Conservation (phyloP, 305 asterid genomes). For the Petunia hybrid region DNA sequence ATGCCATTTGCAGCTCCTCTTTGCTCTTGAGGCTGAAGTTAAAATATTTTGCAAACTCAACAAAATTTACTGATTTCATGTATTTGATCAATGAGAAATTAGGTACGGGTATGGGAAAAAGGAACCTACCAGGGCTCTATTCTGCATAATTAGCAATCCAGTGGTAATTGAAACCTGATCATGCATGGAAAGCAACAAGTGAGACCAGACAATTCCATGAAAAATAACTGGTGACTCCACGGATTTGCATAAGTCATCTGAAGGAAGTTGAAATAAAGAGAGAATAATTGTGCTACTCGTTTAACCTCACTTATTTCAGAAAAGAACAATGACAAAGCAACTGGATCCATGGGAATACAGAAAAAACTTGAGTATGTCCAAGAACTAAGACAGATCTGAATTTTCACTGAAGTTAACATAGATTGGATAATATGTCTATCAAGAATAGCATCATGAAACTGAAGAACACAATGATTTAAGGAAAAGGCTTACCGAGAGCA, state of each 20-base stretch:
- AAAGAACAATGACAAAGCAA: not conserved
- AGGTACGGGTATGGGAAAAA: not conserved
- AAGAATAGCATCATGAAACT: not conserved
- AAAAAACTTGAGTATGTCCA: no score
- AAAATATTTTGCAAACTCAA: not conserved
- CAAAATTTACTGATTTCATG: not conserved
- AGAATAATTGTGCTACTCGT: not conserved
- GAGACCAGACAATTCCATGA: not conserved
- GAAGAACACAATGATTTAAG: slow-evolving; percentile 14
- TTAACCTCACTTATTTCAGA: not conserved
- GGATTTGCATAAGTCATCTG: not conserved
- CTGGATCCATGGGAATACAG: not conserved
- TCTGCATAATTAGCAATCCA: slow-evolving; percentile 64
- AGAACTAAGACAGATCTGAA: no score
- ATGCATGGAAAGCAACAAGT: not conserved
- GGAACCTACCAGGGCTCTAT: slow-evolving; percentile 63
- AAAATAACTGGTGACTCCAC: not conserved
- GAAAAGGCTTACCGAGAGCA: slow-evolving; percentile 62
- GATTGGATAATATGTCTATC: not conserved
- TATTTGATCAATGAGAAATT: not conserved
- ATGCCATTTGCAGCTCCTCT: slow-evolving; percentile 77
- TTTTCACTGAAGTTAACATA: no score
- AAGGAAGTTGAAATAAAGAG: not conserved
- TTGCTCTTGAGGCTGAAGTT: slow-evolving; percentile 57
- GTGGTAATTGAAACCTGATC: slow-evolving; percentile 67